Conservation (phyloP, 2,329 filamentous ascomycete genomes). For the Fusarium beomiforme region DNA sequence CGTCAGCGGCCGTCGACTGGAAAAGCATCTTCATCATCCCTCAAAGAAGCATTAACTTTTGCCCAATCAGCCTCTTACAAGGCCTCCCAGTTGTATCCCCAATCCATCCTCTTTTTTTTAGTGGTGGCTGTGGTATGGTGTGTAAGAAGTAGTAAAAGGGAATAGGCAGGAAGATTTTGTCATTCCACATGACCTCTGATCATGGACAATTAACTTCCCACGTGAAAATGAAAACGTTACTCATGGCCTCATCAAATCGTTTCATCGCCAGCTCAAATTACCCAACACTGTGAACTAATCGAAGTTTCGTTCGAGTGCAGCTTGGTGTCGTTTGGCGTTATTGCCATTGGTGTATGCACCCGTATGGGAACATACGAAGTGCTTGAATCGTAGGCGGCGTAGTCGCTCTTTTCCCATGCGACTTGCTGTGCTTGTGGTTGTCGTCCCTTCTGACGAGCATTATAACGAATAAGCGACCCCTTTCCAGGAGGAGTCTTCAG, state of each 20-base stretch:
- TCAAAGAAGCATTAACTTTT: constrained; percentile 40
- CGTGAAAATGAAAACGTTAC: constrained; percentile 37
- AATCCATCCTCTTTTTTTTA: constrained; percentile 28
- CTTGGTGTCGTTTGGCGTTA: constrained; percentile 34
- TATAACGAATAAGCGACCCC: constrained; percentile 57
- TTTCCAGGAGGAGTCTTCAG: constrained; percentile 57
- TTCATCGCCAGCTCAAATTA: constrained; percentile 37
- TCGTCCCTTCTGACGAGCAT: constrained; percentile 55
- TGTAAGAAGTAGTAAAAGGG: constrained; percentile 16
- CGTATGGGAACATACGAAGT: constrained; percentile 49
- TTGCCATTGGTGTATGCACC: constrained; percentile 39
- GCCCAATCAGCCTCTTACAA: constrained; percentile 14
- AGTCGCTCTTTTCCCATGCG: constrained; percentile 47
- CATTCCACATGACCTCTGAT: constrained; percentile 26
- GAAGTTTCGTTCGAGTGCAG: constrained; percentile 38
- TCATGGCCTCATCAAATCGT: constrained; percentile 44
- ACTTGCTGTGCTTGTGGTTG: constrained; percentile 40
- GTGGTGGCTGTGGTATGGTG: constrained; percentile 34
- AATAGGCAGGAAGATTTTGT: constrained; percentile 28
- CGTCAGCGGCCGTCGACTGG: constrained; percentile 29
- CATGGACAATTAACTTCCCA: constrained; percentile 27
- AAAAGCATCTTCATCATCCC: constrained; percentile 33
- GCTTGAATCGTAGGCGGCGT: constrained; percentile 50
- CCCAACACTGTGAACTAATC: constrained; percentile 33
- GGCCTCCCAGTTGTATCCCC: constrained; percentile 17